These are phyloP conservation scores for Rhytidhysteron rufulum DNA, from an alignment of 2,329 filamentous ascomycete species.

Conservation along the genomic window DNA sequence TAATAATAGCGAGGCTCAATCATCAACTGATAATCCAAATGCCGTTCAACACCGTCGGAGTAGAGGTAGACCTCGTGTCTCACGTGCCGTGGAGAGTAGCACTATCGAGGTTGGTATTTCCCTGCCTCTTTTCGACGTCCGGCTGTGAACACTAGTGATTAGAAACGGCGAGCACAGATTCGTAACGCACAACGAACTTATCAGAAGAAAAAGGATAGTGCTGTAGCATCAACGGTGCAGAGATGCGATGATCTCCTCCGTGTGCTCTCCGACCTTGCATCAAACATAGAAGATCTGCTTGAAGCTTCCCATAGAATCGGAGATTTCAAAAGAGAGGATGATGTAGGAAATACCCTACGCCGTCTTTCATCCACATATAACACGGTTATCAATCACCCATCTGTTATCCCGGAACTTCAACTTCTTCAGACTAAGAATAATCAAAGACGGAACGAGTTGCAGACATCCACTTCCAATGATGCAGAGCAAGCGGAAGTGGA, in stretches of 20 bases:
- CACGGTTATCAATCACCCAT: conserved; percentile 13
- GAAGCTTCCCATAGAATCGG: conserved; percentile 11
- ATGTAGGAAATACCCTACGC: conserved; percentile 13
- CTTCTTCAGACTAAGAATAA: conserved; percentile 17
- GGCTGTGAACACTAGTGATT: background rate
- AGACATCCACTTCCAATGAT: background rate
- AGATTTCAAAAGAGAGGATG: conserved; percentile 10
- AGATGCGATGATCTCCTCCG: conserved; percentile 18
- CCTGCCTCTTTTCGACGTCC: background rate
- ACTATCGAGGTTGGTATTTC: conserved; percentile 11
- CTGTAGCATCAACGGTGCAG: conserved; percentile 11
- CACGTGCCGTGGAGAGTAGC: conserved; percentile 11
- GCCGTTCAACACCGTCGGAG: conserved; percentile 7
- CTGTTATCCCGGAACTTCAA: conserved; percentile 15
- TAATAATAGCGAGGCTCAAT: background rate
- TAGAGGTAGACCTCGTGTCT: conserved; percentile 19
- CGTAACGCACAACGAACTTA: conserved; percentile 21
- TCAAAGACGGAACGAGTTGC: conserved; percentile 5
- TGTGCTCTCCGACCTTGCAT: conserved; percentile 18
- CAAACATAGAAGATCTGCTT: conserved; percentile 17
- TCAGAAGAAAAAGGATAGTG: conserved; percentile 22
- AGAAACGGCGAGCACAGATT: conserved; percentile 25
- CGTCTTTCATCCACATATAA: conserved; percentile 16
- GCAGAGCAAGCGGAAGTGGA: background rate
- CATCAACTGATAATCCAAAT: background rate